Base-by-base conservation (phyloP, 306 rosid species). In the Elaeagnus macrophylla region DNA sequence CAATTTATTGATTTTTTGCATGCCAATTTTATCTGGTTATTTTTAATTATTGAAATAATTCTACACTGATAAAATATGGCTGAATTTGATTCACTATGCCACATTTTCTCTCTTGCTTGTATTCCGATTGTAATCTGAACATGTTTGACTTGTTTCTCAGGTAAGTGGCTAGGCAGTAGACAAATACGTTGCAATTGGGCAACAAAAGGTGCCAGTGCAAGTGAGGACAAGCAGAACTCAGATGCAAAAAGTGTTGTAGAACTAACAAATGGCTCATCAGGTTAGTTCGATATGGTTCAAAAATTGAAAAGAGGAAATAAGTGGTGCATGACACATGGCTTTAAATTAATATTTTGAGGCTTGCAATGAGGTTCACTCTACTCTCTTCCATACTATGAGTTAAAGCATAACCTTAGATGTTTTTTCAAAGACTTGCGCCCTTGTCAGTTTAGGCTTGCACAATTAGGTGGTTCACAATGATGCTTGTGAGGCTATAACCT, bases 141-240 rank as follows among this genome's bases (percentile, higher is more conserved):
- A 11, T 39, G 37, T 42, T 53, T 67, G 54, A 42, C 13, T 9
- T 61, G 38, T 58, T 63, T 46, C 68, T 36, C 71, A 91, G 99
- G 96, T 41, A 91, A 91, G 72, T 91, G 99, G 99, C 96, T 91
- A 53, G 96, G 95, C 55, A 91, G 96, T 64, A 78, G 99, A 59
- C 99, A 87, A 71, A 91, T 87, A 59, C 95, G 95, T 16, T 91
- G 96, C 67, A 91, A 91, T 73, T 91, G 99, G 99, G 99, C 99
- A 50, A 80, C 94, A 41, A 91, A 91, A 75, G 99, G 96, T 69
- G 96, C 99, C 59, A 83, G 62, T 16, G 52, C 83, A 40, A 84
- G 37, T 56, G 99, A 87, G 38, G 99, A 91, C 67, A 87, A 82
- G 75, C 87, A 73, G 76, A 82, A 63, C 65, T 72, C 89, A 52